Evolutionary conservation across 805 yeast species (phyloP), one percentile per base, ranked within the genome.

Genomic region (Hanseniaspora lachancei): DNA sequence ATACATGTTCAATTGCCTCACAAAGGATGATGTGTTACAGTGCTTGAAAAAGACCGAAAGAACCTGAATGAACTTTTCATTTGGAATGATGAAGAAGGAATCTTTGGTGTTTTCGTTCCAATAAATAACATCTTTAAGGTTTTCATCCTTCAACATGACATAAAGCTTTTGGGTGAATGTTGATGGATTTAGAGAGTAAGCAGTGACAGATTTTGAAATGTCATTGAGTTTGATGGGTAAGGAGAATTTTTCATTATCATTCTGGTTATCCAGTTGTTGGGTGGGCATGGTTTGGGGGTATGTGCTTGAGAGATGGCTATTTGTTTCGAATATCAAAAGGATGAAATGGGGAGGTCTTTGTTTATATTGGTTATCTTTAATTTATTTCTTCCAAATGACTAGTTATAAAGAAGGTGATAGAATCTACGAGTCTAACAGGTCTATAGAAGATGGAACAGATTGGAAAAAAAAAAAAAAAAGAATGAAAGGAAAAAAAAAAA

Each of bases 101-200:
- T 82, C 86, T 58, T 78, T 78, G 12, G 80, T 63, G 12, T 78
- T 74, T 0, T 87, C 70, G 8, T 47, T 40, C 97, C 97, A 91
- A 81, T 91, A 82, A 24, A 91, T 91, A 40, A 91, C 74, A 64
- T 84, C 93, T 57, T 77, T 71, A 36, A 91, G 71, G 32, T 77
- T 69, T 2, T 73, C 72, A 65, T 91, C 96, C 62, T 89, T 95
- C 49, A 91, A 76, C 95, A 91, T 91, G 60, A 84, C 81, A 73
- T 86, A 89, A 27, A 91, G 77, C 66, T 91, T 91, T 69, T 89
- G 96, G 58, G 89, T 86, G 70, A 91, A 91, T 5, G 81, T 51
- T 3, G 55, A 51, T 5, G 55, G 55, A 16, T 51, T 51, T 20
- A 51, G 16, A 1, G 55, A 51, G 21, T 51, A 20, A 1, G 49